Percentiles rank a stretch among this genome's conserved stretches.
Evolutionary conservation across 2,329 filamentous ascomycete genomes (phyloP).

Genomic region (Mollisiaceae sp.): DNA sequence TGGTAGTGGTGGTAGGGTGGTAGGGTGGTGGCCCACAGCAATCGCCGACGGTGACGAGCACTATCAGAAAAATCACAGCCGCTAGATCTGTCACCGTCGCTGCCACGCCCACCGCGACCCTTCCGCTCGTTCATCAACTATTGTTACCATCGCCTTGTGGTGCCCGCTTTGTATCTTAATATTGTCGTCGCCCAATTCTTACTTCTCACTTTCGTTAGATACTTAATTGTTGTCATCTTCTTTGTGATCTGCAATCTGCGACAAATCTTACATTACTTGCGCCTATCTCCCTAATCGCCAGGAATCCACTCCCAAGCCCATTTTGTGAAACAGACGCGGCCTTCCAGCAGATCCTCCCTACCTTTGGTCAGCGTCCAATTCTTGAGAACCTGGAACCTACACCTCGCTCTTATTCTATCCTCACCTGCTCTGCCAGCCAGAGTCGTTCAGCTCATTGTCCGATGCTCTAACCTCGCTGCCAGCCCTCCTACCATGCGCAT

Average conservation of each 20-base stretch:
- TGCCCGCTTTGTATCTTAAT: background rate
- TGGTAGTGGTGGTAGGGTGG: too few species aligned
- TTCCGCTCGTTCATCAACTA: background rate
- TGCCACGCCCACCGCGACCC: too few species aligned
- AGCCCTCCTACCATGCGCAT: constrained; percentile 34
- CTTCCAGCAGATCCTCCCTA: constrained; percentile 14
- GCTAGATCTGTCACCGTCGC: background rate
- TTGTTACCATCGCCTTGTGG: background rate
- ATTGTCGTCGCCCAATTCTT: background rate
- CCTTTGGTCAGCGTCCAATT: constrained; percentile 10
- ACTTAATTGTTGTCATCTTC: background rate
- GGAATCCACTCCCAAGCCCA: constrained; percentile 14
- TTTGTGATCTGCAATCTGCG: constrained; percentile 17
- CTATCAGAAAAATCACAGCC: background rate
- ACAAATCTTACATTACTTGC: constrained; percentile 12
- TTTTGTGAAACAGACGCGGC: constrained; percentile 28
- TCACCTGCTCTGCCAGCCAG: constrained; percentile 20
- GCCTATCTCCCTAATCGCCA: constrained; percentile 25
- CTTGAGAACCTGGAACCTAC: constrained; percentile 9
- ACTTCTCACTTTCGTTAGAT: constrained; percentile 11
- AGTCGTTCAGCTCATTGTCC: constrained; percentile 12
- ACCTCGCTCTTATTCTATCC: constrained; percentile 13
- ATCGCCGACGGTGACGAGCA: background rate
- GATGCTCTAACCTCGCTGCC: constrained; percentile 3
- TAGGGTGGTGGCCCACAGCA: too few species aligned